Base-by-base conservation (phyloP, 2,329 filamentous ascomycete species). In the Shiraia sp. region DNA sequence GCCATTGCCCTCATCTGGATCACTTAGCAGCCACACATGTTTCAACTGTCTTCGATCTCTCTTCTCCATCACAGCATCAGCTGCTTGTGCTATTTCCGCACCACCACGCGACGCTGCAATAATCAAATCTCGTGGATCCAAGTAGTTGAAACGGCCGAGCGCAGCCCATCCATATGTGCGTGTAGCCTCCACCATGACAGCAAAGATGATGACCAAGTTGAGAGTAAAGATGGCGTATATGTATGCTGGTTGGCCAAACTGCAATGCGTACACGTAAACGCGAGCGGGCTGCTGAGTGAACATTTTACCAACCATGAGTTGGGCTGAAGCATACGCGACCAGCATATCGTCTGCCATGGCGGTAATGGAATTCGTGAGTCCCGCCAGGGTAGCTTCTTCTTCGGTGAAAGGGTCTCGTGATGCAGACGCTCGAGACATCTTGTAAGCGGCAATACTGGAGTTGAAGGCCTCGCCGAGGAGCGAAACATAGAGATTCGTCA, bases 401-500 rank as follows among this genome's bases (percentile, higher is more conserved):
- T 57, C 47, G 13, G 45, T 41, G 32, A 55, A 42, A 27, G 42
- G 43, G 38, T 45, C 38, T 6, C 48, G 45, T 2, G 46, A 42
- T 3, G 36, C 38, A 12, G 40, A 47, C 2, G 41, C 23, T 32
- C 47, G 49, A 2, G 55, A 44, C 54, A 61, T 59, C 42, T 52
- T 55, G 56, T 52, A 61, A 4, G 56, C 51, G 6, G 48, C 56
- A 28, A 69, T 65, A 40, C 61, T 68, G 8, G 59, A 49, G 23
- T 68, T 64, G 29, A 72, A 52, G 1, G 69, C 60, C 30, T 66
- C 51, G 13, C 69, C 69, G 1, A 71, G 57, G 0, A 67, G 55
- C 0, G 68, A 72, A 14, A 64, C 59, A 47, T 70, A 68, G 2
- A 72, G 32, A 28, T 64, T 72, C 2, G 63, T 71, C 41, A 68